Evolutionary conservation across 805 yeast species (phyloP), one percentile per base, ranked within the genome.

Genomic region (Teunomyces funiuensis): DNA sequence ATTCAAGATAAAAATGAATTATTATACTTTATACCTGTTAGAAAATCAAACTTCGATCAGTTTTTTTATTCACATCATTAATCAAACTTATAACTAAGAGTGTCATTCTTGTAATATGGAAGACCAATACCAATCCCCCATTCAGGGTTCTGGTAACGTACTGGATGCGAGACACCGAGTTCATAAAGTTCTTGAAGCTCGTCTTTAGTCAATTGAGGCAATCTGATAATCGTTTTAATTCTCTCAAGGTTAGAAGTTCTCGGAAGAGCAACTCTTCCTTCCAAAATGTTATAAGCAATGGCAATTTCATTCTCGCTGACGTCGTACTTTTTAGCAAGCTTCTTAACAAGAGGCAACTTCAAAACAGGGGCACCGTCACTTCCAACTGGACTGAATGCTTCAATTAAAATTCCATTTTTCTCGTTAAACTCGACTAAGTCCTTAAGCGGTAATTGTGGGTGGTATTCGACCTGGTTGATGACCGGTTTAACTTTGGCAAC

Each of bases 161-260:
- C 53, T 11, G 72, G 73, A 4, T 60, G 43, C 4, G 53, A 43
- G 2, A 26, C 45, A 14, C 72, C 71, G 26, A 61, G 39, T 28
- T 54, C 37, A 51, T 47, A 60, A 77, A 47, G 58, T 55, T 42
- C 39, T 0, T 42, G 43, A 23, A 74, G 46, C 8, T 75, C 79
- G 7, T 63, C 66, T 19, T 56, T 43, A 2, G 71, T 54, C 29
- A 75, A 50, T 2, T 58, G 54, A 4, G 76, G 72, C 26, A 59
- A 51, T 30, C 55, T 45, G 14, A 60, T 55, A n/a, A 64, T 70
- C 9, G 53, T 51, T 45, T 60, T 66, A 39, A 87, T 76, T 58
- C 95, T 78, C 17, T 73, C 74, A n/a, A 76, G 68, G 39, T 84
- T 86, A 11, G 80, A 71, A 0, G 95, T 82, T 65, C 90, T 79